A percentile compares a stretch with the other conserved stretches of the same genome.
Conservation (phyloP, 768 basidiomycete genomes). For the Pisolithus marmoratus region DNA sequence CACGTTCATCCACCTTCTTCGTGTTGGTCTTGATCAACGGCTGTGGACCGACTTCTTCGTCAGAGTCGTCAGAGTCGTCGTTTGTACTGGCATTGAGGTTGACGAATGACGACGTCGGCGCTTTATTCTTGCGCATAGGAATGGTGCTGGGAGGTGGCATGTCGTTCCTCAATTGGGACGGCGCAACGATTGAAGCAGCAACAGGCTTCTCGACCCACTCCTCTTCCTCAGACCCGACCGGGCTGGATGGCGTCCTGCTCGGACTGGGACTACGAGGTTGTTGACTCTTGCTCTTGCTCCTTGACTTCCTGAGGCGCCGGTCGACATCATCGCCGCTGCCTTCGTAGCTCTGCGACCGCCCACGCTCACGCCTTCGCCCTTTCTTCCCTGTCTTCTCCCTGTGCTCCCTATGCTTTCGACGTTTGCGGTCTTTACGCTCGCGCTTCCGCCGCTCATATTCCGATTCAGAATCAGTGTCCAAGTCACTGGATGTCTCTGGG, state of each 20-base stretch:
- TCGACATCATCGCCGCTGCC: conserved; percentile 29
- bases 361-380: conserved; percentile 30
- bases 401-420: conserved; percentile 42
- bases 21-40: conserved; percentile 44
- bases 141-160: conserved; percentile 21
- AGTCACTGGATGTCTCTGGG: conserved; percentile 38
- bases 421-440: conserved; percentile 58
- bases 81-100: conserved; percentile 13
- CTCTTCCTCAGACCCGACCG: conserved; percentile 31
- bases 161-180: conserved; percentile 14
- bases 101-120: background rate
- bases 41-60: conserved; percentile 76
- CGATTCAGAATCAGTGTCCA: conserved; percentile 28
- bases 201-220: conserved; percentile 64
- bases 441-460: conserved; percentile 56
- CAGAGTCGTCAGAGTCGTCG: conserved; percentile 44
- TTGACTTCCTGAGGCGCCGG: conserved; percentile 21
- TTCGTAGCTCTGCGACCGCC: conserved; percentile 30
- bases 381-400: conserved; percentile 36
- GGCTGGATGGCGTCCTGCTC: conserved; percentile 26
- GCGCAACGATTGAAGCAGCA: conserved; percentile 21
- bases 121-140: conserved; percentile 6
- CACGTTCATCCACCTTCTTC: conserved; percentile 69
- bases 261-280: conserved; percentile 27
- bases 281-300: conserved; percentile 29